A percentile compares a stretch with the other conserved stretches of the same genome.
phyloP scores from a whole-genome alignment of 1,284 basidiomycete genomes.

The Malassezia sympodialis region DNA sequence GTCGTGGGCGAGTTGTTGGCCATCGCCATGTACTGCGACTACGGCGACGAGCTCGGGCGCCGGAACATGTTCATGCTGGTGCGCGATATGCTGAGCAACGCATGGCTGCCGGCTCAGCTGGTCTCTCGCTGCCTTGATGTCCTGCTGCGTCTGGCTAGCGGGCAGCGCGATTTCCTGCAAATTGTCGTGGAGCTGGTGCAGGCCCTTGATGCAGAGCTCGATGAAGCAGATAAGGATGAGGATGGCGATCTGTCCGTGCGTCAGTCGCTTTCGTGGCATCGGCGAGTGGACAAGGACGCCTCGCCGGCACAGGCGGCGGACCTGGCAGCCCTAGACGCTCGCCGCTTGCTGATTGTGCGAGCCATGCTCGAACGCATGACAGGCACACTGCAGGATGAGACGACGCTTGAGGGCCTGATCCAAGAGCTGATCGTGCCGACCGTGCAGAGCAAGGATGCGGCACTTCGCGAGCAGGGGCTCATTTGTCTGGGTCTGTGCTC shows the following conservation, averaged over 20 bases:
- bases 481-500: conserved; percentile 78
- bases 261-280: conserved; percentile 13
- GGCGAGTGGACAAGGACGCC: neutral
- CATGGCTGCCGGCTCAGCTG: conserved; percentile 65
- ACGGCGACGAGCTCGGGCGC: conserved; percentile 85
- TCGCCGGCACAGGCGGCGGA: conserved; percentile 15
- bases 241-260: conserved; percentile 2
- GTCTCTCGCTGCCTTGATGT: conserved; percentile 78
- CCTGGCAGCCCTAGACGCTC: conserved; percentile 29
- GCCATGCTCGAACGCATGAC: conserved; percentile 72
- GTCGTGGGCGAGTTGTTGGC: conserved; percentile 70
- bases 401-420: conserved; percentile 78
- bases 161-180: conserved; percentile 80
- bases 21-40: conserved; percentile 75
- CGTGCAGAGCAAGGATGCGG: conserved; percentile 72
- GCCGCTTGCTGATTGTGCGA: conserved; percentile 59
- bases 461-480: conserved; percentile 74
- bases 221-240: conserved; percentile 23
- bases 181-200: conserved; percentile 89
- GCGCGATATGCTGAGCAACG: conserved; percentile 58
- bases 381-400: conserved; percentile 75
- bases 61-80: conserved; percentile 66
- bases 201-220: conserved; percentile 35
- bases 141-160: conserved; percentile 68
- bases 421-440: conserved; percentile 82